Conservation (phyloP, 2,329 filamentous ascomycete species). For the Xylariaceae sp. region DNA sequence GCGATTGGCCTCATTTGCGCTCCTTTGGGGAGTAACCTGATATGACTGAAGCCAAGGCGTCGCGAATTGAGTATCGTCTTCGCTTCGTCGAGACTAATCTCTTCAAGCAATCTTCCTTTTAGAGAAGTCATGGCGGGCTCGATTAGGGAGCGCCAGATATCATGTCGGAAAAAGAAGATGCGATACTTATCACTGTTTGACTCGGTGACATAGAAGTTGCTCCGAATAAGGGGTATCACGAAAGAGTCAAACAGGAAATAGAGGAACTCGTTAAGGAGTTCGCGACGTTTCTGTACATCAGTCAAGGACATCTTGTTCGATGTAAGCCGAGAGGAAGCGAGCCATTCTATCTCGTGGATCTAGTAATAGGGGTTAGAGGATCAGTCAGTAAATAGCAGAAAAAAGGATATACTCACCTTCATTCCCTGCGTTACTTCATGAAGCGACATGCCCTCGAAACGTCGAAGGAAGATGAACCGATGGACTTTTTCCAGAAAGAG, state of each 20-base stretch:
- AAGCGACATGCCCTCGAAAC: conserved; percentile 75
- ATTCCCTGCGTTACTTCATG: conserved; percentile 73
- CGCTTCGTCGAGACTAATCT: conserved; percentile 57
- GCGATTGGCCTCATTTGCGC: conserved; percentile 74
- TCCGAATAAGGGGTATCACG: conserved; percentile 76
- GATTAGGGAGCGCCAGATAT: conserved; percentile 75
- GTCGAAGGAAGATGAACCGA: conserved; percentile 68
- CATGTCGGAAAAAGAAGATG: conserved; percentile 91
- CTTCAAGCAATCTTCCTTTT: conserved; percentile 71
- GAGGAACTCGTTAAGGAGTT: conserved; percentile 77
- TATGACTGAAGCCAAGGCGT: conserved; percentile 67
- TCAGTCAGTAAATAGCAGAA: not conserved
- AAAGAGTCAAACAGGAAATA: conserved; percentile 94
- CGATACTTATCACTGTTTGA: conserved; percentile 73
- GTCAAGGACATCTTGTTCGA: conserved; percentile 58
- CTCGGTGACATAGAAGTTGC: conserved; percentile 93
- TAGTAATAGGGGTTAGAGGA: conserved; percentile 34
- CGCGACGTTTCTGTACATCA: conserved; percentile 68
- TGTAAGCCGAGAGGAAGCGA: conserved; percentile 49
- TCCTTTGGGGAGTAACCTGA: conserved; percentile 79
- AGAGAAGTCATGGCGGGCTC: conserved; percentile 66
- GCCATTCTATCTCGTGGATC: conserved; percentile 68
- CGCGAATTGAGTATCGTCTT: conserved; percentile 55
- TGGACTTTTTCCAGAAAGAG: conserved; percentile 65
- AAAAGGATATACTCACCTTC: conserved; percentile 48